Base-by-base conservation (phyloP, 2,329 filamentous ascomycete species). In the Beauveria medogensis region DNA sequence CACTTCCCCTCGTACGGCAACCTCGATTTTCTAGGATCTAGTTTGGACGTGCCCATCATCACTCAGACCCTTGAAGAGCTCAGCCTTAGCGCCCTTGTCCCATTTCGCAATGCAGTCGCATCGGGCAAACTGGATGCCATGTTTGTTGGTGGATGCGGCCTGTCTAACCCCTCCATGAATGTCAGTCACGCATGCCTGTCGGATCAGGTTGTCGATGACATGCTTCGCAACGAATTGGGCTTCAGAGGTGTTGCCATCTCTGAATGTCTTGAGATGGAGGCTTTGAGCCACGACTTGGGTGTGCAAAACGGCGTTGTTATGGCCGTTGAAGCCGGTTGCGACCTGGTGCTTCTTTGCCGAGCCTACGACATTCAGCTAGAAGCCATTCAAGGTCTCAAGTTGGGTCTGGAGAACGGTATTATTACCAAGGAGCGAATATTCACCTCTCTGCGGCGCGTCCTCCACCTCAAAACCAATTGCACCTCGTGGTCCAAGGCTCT, bases 1-100 rank as follows among this genome's bases (percentile, higher is more conserved):
- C 93, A 97, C 73, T 97, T 97, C 67, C 93, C 93, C 3, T 96
- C 92, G 0, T 97, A 97, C 69, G 93, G 93, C 37, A 97, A 96
- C 68, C 79, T 97, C 20, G 92, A 97, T 71, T 96, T 97, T 67
- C 83, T 96, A 2, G 92, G 92, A 14, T 96, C 92, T 5, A 92
- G 90, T 53, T 78, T 95, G 26, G 92, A 97, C 68, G 92, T 97
- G 34, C 93, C 93, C 16, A 94, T 96, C 63, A 97, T 97, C 67
- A 97, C 92, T 0, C 92, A 97, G 71, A 96, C 92, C 0, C 75
- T 97, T 14, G 93, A 97, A 70, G 92, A 96, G 69, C 79, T 97
- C 50, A 96, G 91, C 65, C 78, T 97, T n/a, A 95, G 89, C 67
- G 93, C 93, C 30, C 77, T 97, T 37, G 88, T 97, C 5, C 93